Evolutionary conservation across 1,284 basidiomycete species (phyloP), one percentile per base, ranked within the genome.

Genomic region (Agaricales sp.): DNA sequence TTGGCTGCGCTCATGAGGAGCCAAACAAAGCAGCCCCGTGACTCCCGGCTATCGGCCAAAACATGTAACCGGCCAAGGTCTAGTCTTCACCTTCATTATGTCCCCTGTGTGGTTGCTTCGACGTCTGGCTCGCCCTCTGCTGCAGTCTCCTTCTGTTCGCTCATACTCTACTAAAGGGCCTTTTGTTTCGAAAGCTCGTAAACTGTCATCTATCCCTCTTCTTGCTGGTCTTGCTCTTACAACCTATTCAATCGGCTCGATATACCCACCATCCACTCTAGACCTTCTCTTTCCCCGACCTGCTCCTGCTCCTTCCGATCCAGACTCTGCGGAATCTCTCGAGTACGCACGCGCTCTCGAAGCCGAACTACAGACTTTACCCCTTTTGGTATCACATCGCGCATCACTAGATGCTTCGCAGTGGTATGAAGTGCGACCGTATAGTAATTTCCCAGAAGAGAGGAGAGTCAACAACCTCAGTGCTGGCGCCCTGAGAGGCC

Each of bases 341-440:
- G 71, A 72, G 1, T 77, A 87, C 58, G 75, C 73, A 3, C 70
- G 70, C 8, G 62, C 68, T 16, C 71, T 95, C 48, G 93, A 97
- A 62, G 63, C 71, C 16, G 66, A 75, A 43, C 67, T 97, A 3
- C 82, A 89, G 53, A 63, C 69, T 1, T 70, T 95, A 0, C 77
- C 81, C 0, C 54, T 78, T 3, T 78, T 94, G 0, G 62, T 70
- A 25, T 62, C 71, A 30, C 71, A 83, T 47, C 69, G 80, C 30
- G 51, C 61, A 4, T 57, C 61, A n/a, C 60, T 66, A 1, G 77
- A 80, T 53, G 67, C 73, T 0, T 63, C 68, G 24, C 72, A 77
- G 25, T 87, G 84, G 85, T 85, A 87, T 56, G 86, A 89, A 62
- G 70, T 75, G 30, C 78, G 92, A 38, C 92, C 92, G 11, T 93